These are phyloP conservation scores for Mimosa pudica DNA, from an alignment of 306 rosid genomes.

Conservation along the genomic window DNA sequence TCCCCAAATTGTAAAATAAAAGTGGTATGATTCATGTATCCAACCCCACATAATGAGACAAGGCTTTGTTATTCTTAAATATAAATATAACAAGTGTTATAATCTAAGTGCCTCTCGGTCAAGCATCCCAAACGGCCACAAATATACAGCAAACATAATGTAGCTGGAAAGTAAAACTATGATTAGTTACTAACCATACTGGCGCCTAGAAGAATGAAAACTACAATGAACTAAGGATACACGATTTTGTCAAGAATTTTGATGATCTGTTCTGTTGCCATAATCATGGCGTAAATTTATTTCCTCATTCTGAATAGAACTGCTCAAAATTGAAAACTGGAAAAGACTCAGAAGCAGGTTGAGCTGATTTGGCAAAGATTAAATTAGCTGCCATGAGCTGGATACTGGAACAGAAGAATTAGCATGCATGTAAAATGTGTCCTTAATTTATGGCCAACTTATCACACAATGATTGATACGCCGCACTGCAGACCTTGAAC, in stretches of 20 bases:
- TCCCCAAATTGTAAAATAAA: too few species aligned
- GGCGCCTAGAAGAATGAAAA: neutral
- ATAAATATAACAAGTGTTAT: neutral
- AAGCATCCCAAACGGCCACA: neutral
- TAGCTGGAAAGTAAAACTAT: neutral
- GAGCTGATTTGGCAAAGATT: slow-evolving; percentile 35
- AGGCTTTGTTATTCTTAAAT: neutral
- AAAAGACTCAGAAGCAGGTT: neutral
- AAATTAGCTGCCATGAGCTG: slow-evolving; percentile 21
- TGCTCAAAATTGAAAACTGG: slow-evolving; percentile 13
- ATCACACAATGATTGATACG: slow-evolving; percentile 74
- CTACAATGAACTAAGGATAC: neutral
- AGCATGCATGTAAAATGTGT: slow-evolving; percentile 17
- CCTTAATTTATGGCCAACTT: slow-evolving; percentile 53
- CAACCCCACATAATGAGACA: neutral
- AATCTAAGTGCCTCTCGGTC: neutral
- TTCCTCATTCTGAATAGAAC: slow-evolving; percentile 21
- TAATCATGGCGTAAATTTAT: slow-evolving; percentile 20
- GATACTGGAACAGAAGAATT: slow-evolving; percentile 2
- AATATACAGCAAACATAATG: neutral
- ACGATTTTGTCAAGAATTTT: neutral
- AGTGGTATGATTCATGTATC: too few species aligned
- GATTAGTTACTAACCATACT: neutral
- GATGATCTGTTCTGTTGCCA: neutral
- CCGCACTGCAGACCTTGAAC: slow-evolving; percentile 82